phyloP scores from a whole-genome alignment of 208 protist genomes.

The Trypanosoma rangeli region DNA sequence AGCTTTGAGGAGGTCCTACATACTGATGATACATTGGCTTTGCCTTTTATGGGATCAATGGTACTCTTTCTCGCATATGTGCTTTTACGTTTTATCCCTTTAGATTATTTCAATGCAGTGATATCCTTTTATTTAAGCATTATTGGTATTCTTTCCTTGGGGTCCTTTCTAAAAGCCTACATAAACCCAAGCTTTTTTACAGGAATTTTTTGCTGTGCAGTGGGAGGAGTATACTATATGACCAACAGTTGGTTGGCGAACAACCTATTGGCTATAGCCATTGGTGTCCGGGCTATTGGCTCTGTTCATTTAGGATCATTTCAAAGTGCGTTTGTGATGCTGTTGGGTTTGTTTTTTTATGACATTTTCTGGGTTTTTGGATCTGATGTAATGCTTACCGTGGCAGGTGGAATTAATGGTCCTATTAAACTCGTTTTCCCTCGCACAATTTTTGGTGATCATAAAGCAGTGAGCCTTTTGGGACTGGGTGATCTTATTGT shows the following conservation, averaged over 20 bases:
- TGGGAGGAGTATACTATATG: slow-evolving; percentile 58
- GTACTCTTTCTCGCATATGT: slow-evolving; percentile 81
- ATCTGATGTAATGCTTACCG: slow-evolving; percentile 95
- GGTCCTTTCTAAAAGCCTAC: slow-evolving; percentile 55
- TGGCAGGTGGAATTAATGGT: slow-evolving; percentile 94
- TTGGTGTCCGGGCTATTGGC: slow-evolving; percentile 80
- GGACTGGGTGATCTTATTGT: slow-evolving; percentile 97
- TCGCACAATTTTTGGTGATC: slow-evolving; percentile 72
- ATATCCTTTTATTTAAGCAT: slow-evolving; percentile 76
- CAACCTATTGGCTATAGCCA: slow-evolving; percentile 93
- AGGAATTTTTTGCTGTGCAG: slow-evolving; percentile 51
- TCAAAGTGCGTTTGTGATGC: slow-evolving; percentile 67
- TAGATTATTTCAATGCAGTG: slow-evolving; percentile 68
- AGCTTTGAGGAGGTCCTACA: slow-evolving; percentile 39
- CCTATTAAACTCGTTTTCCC: slow-evolving; percentile 97
- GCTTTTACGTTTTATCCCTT: slow-evolving; percentile 75
- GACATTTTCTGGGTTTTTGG: slow-evolving; percentile 99
- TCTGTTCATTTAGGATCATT: slow-evolving; percentile 58
- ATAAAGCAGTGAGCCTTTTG: slow-evolving; percentile 87
- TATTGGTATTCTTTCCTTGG: slow-evolving; percentile 65
- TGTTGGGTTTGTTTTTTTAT: slow-evolving; percentile 95
- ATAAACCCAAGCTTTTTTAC: slow-evolving; percentile 66
- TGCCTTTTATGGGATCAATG: slow-evolving; percentile 82
- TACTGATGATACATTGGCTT: slow-evolving; percentile 53
- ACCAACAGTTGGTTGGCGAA: slow-evolving; percentile 94